Conservation (phyloP, 2,329 filamentous ascomycete genomes). For the Hypoxylon sp. region DNA sequence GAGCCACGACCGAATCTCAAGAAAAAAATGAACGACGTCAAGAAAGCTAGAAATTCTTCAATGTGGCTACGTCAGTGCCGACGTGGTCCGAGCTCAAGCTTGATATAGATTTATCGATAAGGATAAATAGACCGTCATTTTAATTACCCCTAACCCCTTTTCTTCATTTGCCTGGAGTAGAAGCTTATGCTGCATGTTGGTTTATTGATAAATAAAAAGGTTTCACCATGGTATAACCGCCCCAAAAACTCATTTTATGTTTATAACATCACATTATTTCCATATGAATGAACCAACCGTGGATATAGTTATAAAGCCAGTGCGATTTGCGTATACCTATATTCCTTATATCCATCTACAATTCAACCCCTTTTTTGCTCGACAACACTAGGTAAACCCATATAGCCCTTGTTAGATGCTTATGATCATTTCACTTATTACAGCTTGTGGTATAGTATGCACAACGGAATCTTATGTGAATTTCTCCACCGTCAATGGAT, state of each 20-base stretch:
- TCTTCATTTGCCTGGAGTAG: neutral
- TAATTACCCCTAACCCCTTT: slow-evolving; percentile 4
- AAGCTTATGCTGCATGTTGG: neutral
- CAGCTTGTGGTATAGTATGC: neutral
- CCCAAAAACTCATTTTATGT: neutral
- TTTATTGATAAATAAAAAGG: neutral
- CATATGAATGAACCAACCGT: neutral
- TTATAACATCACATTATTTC: neutral
- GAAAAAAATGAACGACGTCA: neutral
- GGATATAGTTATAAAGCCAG: neutral
- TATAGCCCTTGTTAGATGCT: too few relatives aligned
- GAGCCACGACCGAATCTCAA: slow-evolving; percentile 7
- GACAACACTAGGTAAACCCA: too few relatives aligned
- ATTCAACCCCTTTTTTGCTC: neutral
- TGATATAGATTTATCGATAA: slow-evolving; percentile 21
- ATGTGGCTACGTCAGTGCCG: slow-evolving; percentile 17
- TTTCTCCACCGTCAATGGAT: neutral
- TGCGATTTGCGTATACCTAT: neutral
- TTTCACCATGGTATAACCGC: neutral
- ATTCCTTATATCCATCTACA: neutral
- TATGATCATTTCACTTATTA: too few relatives aligned
- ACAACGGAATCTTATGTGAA: neutral
- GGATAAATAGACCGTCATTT: neutral
- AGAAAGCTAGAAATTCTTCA: slow-evolving; percentile 13
- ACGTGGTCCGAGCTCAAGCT: slow-evolving; percentile 8